Base-by-base conservation (phyloP, 176 grass and related monocot species). In the Oryza australiensis region DNA sequence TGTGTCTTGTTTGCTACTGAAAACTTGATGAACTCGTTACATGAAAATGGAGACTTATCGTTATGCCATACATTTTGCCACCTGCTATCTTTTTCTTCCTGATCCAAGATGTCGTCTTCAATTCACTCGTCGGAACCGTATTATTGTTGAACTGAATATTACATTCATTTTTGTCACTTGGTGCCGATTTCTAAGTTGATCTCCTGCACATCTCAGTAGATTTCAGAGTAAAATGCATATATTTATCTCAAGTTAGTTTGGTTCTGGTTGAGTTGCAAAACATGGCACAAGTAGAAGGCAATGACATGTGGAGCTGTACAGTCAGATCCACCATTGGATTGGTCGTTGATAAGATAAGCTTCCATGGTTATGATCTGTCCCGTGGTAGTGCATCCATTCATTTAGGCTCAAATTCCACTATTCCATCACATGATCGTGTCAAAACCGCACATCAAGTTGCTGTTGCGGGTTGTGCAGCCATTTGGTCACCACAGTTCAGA, bases 1-100 rank as follows among this genome's bases (percentile, higher is more conserved):
- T 80, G 71, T 82, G 74, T 82, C 86, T 85, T 83, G 86, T 77
- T 82, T 78, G 90, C 82, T 71, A 68, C 68, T 67, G 5, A 24
- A 35, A 80, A 70, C 26, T 16, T 71, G 73, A 11, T 74, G 60
- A 69, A 79, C 63, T 87, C 63, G 13, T 64, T 82, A 85, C 51
- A n/a, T 79, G 65, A 66, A 83, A 82, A 78, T 74, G 79, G 68
- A 62, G 38, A 59, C 78, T 74, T 74, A 82, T 68, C 27, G 42
- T 83, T 86, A 67, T 82, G 79, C 45, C 34, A 66, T 46, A 64
- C 45, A 46, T n/a, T 66, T 57, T 76, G 29, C 41, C 45, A 43
- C 55, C 1, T 57, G 43, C 27, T 32, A 16, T 68, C 33, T 12
- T 37, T 46, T 27, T 53, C 1, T 29, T 35, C 18, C 0, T 10